phyloP scores from a whole-genome alignment of 2,329 filamentous ascomycete species.

The Blastomyces parvus region DNA sequence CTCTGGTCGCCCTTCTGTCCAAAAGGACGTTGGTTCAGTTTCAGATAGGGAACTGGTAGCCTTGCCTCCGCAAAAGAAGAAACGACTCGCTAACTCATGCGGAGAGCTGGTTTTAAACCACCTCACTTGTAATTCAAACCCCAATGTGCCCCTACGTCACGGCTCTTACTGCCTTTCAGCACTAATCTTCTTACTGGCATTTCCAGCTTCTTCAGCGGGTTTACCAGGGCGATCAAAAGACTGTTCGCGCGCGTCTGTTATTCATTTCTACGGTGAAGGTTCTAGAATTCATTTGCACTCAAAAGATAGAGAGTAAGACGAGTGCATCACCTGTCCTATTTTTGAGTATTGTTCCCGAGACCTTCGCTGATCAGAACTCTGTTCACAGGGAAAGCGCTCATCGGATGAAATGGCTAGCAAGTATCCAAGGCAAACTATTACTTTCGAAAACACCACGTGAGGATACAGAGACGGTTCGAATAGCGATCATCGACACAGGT shows the following conservation, averaged over 20 bases:
- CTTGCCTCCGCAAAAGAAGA: neutral
- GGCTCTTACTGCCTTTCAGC: neutral
- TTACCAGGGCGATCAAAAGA: neutral
- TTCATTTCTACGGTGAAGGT: neutral
- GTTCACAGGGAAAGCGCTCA: neutral
- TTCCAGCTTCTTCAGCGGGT: neutral
- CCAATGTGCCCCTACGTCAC: neutral
- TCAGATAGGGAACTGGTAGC: neutral
- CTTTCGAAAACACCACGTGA: neutral
- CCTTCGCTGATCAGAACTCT: neutral
- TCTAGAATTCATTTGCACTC: neutral
- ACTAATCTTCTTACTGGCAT: neutral
- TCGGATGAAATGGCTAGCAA: neutral
- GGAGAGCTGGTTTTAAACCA: neutral
- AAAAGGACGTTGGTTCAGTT: too few relatives aligned
- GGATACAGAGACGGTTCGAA: neutral
- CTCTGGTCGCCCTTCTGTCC: neutral
- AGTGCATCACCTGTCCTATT: neutral
- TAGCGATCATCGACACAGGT: neutral
- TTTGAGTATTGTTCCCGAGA: neutral
- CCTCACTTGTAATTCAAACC: neutral
- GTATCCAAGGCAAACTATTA: neutral
- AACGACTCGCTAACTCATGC: neutral
- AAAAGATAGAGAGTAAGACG: neutral
- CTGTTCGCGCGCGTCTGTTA: neutral